Conservation (phyloP, 768 basidiomycete species). For the Termitomyces sp. region DNA sequence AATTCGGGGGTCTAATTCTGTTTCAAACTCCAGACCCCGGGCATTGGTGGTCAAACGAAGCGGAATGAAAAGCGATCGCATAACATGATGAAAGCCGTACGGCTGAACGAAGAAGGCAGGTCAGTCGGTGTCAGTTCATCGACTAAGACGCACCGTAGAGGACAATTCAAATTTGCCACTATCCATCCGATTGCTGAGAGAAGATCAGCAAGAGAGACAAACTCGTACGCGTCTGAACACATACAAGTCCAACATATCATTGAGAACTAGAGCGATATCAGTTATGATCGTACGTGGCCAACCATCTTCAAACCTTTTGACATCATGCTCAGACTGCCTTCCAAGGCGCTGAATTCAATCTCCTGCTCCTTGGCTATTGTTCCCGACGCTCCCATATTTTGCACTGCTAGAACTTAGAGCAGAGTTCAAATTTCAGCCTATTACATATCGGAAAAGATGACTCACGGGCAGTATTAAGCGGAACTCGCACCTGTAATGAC, state of each 20-base stretch:
- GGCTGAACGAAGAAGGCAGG: constrained; percentile 31
- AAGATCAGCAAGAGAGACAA: constrained; percentile 1
- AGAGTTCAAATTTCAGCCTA: background rate
- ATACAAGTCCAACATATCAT: constrained; percentile 79
- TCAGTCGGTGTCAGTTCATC: constrained; percentile 5
- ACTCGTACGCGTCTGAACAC: constrained; percentile 16
- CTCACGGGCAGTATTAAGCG: constrained; percentile 69
- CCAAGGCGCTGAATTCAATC: constrained; percentile 84
- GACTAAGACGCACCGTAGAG: constrained; percentile 33
- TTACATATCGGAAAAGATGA: background rate
- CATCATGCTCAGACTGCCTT: constrained; percentile 85
- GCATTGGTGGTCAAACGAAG: constrained; percentile 64
- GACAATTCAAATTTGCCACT: constrained; percentile 78
- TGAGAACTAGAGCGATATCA: constrained; percentile 43
- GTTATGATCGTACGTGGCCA: background rate
- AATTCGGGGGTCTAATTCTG: constrained; percentile 62
- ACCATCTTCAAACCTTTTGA: constrained; percentile 51
- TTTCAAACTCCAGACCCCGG: constrained; percentile 59
- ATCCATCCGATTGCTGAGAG: constrained; percentile 73
- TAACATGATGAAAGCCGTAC: constrained; percentile 73
- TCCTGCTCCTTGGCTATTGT: constrained; percentile 70
- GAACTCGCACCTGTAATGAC: constrained; percentile 67
- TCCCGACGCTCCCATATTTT: constrained; percentile 84
- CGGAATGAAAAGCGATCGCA: constrained; percentile 69
- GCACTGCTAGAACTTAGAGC: constrained; percentile 66